phyloP scores from a whole-genome alignment of 1,284 basidiomycete genomes.

The Leccinum huronense region DNA sequence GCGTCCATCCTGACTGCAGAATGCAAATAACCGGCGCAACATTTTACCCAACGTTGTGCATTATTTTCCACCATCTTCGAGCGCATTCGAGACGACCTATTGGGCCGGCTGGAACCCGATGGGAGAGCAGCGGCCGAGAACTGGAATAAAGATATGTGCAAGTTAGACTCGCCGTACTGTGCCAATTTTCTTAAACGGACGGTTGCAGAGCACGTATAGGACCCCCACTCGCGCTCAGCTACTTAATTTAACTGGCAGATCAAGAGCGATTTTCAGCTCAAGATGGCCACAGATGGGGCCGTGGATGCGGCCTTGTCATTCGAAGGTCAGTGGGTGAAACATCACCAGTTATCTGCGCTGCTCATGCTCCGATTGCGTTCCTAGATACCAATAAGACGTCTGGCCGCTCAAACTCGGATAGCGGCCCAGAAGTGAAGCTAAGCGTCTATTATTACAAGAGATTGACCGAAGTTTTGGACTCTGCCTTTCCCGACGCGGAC shows the following conservation, averaged over 20 bases:
- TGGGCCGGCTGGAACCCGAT: background rate
- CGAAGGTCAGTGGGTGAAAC: background rate
- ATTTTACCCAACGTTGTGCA: background rate
- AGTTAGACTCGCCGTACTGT: background rate
- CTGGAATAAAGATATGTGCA: background rate
- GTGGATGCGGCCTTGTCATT: background rate
- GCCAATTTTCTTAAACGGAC: background rate
- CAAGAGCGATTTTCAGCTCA: background rate
- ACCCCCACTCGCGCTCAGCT: no score
- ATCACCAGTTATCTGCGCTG: background rate
- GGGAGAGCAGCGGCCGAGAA: background rate
- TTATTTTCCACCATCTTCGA: background rate
- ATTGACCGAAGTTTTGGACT: background rate
- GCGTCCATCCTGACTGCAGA: background rate
- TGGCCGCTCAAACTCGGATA: background rate
- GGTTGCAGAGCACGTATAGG: background rate
- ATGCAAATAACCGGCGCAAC: background rate
- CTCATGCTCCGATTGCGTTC: background rate
- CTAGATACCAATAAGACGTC: background rate
- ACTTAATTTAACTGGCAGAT: background rate
- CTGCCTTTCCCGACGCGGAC: background rate
- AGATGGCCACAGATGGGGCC: no score
- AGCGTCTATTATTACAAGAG: background rate
- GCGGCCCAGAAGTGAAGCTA: background rate
- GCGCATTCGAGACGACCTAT: background rate